Evolutionary conservation across 2,329 filamentous ascomycete genomes (phyloP).

Genomic region (Colletotrichum acutatum): DNA sequence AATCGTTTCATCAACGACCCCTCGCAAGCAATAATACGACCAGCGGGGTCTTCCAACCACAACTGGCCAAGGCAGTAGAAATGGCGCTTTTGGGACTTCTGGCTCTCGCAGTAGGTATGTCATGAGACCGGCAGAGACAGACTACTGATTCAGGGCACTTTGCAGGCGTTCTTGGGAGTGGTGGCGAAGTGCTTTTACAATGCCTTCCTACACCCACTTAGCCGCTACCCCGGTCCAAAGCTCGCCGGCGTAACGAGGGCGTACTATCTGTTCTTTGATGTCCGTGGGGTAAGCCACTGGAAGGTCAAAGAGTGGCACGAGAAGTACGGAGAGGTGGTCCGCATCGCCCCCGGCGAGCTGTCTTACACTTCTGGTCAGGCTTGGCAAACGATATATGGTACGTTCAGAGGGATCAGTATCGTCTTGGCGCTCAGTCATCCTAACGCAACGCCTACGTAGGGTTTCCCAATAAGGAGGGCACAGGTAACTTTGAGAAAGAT

Average conservation of each 20-base stretch:
- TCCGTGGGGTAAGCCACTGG: conserved; percentile 28
- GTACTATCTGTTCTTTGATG: conserved; percentile 30
- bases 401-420: not conserved
- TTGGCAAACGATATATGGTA: conserved; percentile 54
- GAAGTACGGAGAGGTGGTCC: conserved; percentile 48
- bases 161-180: conserved; percentile 12
- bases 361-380: conserved; percentile 48
- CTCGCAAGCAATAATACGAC: not conserved
- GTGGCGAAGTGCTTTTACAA: conserved; percentile 39
- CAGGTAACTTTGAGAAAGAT: conserved; percentile 29
- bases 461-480: conserved; percentile 21
- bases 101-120: conserved; percentile 6
- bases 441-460: not conserved
- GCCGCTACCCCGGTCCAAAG: conserved; percentile 44
- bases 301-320: conserved; percentile 38
- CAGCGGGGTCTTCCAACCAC: conserved; percentile 5
- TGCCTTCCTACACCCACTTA: conserved; percentile 44
- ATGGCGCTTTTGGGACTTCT: conserved; percentile 17
- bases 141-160: not conserved
- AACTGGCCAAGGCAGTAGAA: not conserved
- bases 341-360: conserved; percentile 52
- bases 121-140: not conserved
- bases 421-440: not conserved
- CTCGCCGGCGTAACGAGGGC: conserved; percentile 32
- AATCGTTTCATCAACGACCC: not conserved